Percentiles rank a stretch among this genome's conserved stretches.
These are phyloP conservation scores for Fusarium verticillioides DNA, from an alignment of 2,329 filamentous ascomycete genomes.

Conservation along the genomic window DNA sequence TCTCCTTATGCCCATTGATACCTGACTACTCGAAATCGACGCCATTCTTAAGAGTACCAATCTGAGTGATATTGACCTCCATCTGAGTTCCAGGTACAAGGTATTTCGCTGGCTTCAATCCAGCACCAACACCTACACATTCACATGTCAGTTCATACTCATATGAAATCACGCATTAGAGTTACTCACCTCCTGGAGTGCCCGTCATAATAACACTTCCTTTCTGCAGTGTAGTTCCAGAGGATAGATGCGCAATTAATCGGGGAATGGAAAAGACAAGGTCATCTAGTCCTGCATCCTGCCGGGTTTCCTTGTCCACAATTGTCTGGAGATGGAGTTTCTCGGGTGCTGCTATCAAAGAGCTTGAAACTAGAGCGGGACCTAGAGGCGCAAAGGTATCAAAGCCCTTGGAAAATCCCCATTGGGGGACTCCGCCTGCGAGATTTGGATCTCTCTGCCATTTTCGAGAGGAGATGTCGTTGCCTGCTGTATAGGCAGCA, in stretches of 20 bases:
- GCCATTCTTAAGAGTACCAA: conserved; percentile 48
- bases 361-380: conserved; percentile 56
- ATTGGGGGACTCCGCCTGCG: conserved; percentile 65
- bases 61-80: conserved; percentile 52
- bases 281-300: conserved; percentile 54
- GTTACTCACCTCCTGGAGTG: conserved; percentile 47
- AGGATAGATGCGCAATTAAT: conserved; percentile 51
- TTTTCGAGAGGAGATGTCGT: conserved; percentile 65
- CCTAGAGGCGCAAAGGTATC: conserved; percentile 66
- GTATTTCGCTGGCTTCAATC: conserved; percentile 54
- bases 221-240: conserved; percentile 56
- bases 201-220: conserved; percentile 59
- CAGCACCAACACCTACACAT: conserved; percentile 55
- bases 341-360: conserved; percentile 56
- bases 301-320: conserved; percentile 60
- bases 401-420: conserved; percentile 67
- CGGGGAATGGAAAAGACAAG: conserved; percentile 57
- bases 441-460: conserved; percentile 60
- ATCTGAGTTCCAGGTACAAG: conserved; percentile 53
- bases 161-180: accelerated
- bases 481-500: conserved; percentile 64
- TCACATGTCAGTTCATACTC: neutral
- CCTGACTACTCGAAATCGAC: neutral
- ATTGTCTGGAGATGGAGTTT: conserved; percentile 57
- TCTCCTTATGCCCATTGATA: accelerated